phyloP scores from a whole-genome alignment of 805 yeast genomes.

The Saccharomycopsis fermentans region DNA sequence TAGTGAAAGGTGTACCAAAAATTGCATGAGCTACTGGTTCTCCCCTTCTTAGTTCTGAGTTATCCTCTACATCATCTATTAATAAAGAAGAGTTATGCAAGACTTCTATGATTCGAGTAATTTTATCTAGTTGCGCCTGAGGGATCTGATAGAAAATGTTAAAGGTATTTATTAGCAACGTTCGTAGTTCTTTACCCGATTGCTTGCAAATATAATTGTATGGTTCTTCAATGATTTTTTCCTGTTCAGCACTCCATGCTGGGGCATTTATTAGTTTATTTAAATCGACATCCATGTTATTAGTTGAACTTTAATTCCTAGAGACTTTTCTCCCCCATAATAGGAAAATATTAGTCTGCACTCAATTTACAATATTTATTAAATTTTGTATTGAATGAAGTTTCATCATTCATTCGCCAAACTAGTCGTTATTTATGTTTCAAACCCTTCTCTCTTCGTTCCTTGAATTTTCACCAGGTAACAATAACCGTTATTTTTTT shows the following conservation, averaged over 20 bases:
- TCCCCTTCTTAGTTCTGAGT: constrained; percentile 63
- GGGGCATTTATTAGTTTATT: constrained; percentile 16
- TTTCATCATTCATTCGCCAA: no score
- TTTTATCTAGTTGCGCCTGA: constrained; percentile 26
- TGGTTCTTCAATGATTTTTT: constrained; percentile 31
- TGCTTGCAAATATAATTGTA: constrained; percentile 38
- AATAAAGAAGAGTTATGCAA: constrained; percentile 59
- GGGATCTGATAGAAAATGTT: constrained; percentile 41
- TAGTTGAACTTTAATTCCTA: no score
- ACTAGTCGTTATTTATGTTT: no score
- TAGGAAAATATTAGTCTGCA: no score
- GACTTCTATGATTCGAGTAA: constrained; percentile 43
- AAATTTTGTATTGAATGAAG: no score
- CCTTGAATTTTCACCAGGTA: neutral
- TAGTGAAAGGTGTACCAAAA: constrained; percentile 70
- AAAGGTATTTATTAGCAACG: constrained; percentile 40
- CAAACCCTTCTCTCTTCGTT: no score
- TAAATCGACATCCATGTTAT: constrained; percentile 16
- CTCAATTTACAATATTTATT: no score
- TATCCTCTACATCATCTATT: constrained; percentile 86
- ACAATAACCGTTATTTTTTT: neutral
- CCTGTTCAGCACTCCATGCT: constrained; percentile 25
- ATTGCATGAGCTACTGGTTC: constrained; percentile 66
- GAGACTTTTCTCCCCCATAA: no score
- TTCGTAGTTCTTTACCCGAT: constrained; percentile 50